These are phyloP conservation scores for Betula pendula DNA, from an alignment of 306 rosid genomes.

Conservation along the genomic window DNA sequence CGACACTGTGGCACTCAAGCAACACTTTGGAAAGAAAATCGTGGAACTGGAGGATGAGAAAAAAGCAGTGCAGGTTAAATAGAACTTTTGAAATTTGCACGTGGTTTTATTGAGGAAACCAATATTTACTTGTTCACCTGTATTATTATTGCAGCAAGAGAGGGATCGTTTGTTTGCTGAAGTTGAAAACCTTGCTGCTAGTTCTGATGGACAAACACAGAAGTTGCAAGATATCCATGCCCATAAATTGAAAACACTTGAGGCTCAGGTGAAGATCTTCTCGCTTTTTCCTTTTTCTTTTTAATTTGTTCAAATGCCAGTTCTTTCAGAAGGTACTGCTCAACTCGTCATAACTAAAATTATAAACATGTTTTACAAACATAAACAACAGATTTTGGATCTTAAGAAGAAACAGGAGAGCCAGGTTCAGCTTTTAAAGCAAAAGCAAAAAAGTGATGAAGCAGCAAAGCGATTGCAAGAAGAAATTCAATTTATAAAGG, in stretches of 20 bases:
- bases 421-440: constrained; percentile 96
- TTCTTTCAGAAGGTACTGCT: constrained; percentile 18
- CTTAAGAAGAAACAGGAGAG: constrained; percentile 98
- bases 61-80: constrained; percentile 78
- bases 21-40: constrained; percentile 95
- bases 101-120: constrained; percentile 23
- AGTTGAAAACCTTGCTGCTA: constrained; percentile 96
- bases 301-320: constrained; percentile 13
- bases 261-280: constrained; percentile 68
- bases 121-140: constrained; percentile 33
- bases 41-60: constrained; percentile 95
- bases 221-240: constrained; percentile 87
- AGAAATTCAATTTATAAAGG: constrained; percentile 94
- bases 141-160: constrained; percentile 66
- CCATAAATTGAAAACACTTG: constrained; percentile 88
- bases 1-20: constrained; percentile 83
- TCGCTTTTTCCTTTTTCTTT: constrained; percentile 5
- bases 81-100: constrained; percentile 29
- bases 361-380: constrained; percentile 26
- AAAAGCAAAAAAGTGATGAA: constrained; percentile 99
- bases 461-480: constrained; percentile 95
- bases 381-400: constrained; percentile 68
- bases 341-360: constrained; percentile 11
- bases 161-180: constrained; percentile 91
- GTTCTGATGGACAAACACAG: constrained; percentile 94